Base-by-base conservation (phyloP, 2,329 filamentous ascomycete genomes). In the Aspergillus brasiliensis region DNA sequence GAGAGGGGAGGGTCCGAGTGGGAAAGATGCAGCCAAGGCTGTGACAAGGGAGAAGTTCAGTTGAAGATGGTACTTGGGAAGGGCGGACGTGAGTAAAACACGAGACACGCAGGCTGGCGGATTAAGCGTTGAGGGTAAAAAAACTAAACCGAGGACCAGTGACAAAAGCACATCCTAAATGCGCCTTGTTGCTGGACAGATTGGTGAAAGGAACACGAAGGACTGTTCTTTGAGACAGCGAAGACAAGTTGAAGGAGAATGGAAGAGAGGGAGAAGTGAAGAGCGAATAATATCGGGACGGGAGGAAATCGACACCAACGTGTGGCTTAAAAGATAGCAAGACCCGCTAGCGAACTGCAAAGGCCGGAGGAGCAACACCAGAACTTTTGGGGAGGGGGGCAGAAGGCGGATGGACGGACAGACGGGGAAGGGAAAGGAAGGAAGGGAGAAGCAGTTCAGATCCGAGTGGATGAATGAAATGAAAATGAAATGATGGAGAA, bases 251-350 rank as follows among this genome's bases (percentile, higher is more conserved):
- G 47, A 56, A 58, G 48, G 47, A 53, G 44, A 42, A 42, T 51
- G 56, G 58, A 34, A 44, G 48, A 34, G 57, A 59, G 55, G 54
- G 51, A 37, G 51, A 57, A 37, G 48, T 62, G 56, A 62, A 58
- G 56, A 56, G 56, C 58, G 57, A 60, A 56, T 44, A 65, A 64
- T 55, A 52, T 59, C 53, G 61, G 57, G 44, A 62, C 60, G 64
- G 66, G 54, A 62, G 54, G 58, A 63, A 65, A 65, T 66, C 63
- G 60, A 67, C 62, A 67, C 63, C 65, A 68, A 65, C 57, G 62
- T 65, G 67, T 68, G 65, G 66, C 62, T 66, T 65, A 52, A 61
- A 61, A 57, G 62, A 67, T 66, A 61, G 51, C 59, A 67, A 67
- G 66, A 66, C 66, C 67, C 67, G 62, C 65, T 66, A 67, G 62